A percentile compares a stretch with the other conserved stretches of the same genome.
These are phyloP conservation scores for Trametes villosa DNA, from an alignment of 768 basidiomycete genomes.

Conservation along the genomic window DNA sequence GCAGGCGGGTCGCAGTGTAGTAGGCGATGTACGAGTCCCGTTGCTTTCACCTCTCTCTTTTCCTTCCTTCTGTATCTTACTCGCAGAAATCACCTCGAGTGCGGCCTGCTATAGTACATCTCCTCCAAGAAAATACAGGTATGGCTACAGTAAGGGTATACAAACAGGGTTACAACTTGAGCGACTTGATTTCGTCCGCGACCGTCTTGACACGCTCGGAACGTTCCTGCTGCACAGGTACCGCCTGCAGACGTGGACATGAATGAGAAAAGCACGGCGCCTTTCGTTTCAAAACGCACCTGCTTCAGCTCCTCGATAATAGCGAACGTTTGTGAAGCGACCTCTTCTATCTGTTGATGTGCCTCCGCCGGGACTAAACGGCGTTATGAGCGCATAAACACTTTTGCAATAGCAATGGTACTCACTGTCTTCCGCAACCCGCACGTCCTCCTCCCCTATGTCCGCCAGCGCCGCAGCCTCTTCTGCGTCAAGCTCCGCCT, in stretches of 20 bases:
- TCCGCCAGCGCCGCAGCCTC: conserved; percentile 25
- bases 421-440: conserved; percentile 29
- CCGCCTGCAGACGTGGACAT: conserved; percentile 41
- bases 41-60: conserved; percentile 7
- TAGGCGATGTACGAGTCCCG: conserved; percentile 13
- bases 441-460: conserved; percentile 18
- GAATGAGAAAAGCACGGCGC: neutral
- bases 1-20: neutral
- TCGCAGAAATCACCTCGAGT: neutral
- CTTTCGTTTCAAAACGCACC: too few species aligned
- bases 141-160: conserved; percentile 18
- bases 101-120: conserved; percentile 1
- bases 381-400: neutral
- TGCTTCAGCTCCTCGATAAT: conserved; percentile 55
- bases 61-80: conserved; percentile 10
- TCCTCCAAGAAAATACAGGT: neutral
- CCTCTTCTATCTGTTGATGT: conserved; percentile 30
- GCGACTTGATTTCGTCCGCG: conserved; percentile 52
- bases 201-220: conserved; percentile 50
- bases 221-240: conserved; percentile 56
- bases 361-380: conserved; percentile 20
- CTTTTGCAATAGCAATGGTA: neutral
- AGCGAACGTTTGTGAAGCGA: conserved; percentile 41
- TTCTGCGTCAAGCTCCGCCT: conserved; percentile 37
- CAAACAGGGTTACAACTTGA: conserved; percentile 45